These are phyloP conservation scores for Coniosporium tulheliwenetii DNA, from an alignment of 2,329 filamentous ascomycete species.

Conservation along the genomic window DNA sequence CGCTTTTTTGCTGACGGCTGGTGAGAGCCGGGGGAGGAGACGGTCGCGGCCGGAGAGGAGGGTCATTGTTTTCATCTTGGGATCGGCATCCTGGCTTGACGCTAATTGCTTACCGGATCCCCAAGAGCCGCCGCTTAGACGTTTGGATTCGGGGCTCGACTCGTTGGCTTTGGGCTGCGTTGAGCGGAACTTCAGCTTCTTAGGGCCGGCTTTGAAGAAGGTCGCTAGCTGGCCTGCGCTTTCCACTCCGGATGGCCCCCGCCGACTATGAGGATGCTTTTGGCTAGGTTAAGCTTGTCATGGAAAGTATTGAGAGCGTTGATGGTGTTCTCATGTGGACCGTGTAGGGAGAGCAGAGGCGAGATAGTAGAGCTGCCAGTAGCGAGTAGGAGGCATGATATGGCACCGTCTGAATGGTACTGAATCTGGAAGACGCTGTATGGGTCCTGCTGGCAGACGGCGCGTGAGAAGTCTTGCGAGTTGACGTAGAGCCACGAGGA, in stretches of 20 bases:
- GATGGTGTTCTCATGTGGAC: slow-evolving; percentile 16
- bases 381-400: slow-evolving; percentile 21
- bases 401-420: slow-evolving; percentile 9
- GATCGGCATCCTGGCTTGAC: neutral
- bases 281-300: slow-evolving; percentile 10
- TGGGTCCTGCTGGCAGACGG: neutral
- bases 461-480: neutral
- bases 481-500: slow-evolving; percentile 1
- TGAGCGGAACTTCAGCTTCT: slow-evolving; percentile 12
- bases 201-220: slow-evolving; percentile 8
- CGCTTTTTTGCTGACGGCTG: slow-evolving; percentile 12
- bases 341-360: slow-evolving; percentile 18
- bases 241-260: slow-evolving; percentile 20
- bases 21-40: slow-evolving; percentile 15
- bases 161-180: slow-evolving; percentile 1
- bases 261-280: slow-evolving; percentile 18
- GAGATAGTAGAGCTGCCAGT: slow-evolving; percentile 20
- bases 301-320: slow-evolving; percentile 15
- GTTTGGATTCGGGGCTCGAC: neutral
- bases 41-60: slow-evolving; percentile 14
- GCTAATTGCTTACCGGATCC: slow-evolving; percentile 3
- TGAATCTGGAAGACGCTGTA: neutral
- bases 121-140: slow-evolving; percentile 1
- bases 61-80: slow-evolving; percentile 14
- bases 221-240: slow-evolving; percentile 18